A percentile compares a stretch with the other conserved stretches of the same genome.
phyloP scores from a whole-genome alignment of 805 yeast species.

The Lachancea nothofagi region DNA sequence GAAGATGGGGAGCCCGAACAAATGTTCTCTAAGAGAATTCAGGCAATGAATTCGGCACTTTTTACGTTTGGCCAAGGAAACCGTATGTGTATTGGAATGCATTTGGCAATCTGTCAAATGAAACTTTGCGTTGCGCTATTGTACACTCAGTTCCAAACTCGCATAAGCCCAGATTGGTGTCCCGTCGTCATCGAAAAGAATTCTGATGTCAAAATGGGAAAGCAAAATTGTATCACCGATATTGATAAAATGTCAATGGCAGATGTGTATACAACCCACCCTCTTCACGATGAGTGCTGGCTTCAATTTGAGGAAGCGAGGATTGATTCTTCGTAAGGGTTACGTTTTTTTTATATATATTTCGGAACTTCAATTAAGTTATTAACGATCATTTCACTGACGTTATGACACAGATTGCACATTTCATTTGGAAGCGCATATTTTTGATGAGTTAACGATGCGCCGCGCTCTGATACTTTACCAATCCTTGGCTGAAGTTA shows the following conservation, averaged over 20 bases:
- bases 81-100: slow-evolving; percentile 70
- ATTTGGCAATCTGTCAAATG: slow-evolving; percentile 61
- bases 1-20: slow-evolving; percentile 33
- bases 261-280: slow-evolving; percentile 52
- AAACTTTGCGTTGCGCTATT: slow-evolving; percentile 50
- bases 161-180: slow-evolving; percentile 43
- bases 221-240: slow-evolving; percentile 25
- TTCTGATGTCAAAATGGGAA: slow-evolving; percentile 24
- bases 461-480: too few species aligned
- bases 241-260: slow-evolving; percentile 50
- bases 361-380: too few species aligned
- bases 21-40: slow-evolving; percentile 36
- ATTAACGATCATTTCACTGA: too few species aligned
- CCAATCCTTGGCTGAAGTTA: too few species aligned
- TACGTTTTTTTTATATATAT: too few species aligned
- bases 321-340: not conserved
- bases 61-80: slow-evolving; percentile 71
- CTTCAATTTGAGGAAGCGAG: slow-evolving; percentile 16
- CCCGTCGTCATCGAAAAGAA: slow-evolving; percentile 21
- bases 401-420: too few species aligned
- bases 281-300: slow-evolving; percentile 49
- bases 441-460: too few species aligned
- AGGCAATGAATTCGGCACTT: slow-evolving; percentile 46
- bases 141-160: slow-evolving; percentile 38
- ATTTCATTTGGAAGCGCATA: too few species aligned